Base-by-base conservation (phyloP, 805 yeast genomes). In the Yamadazyma takamatsuzukensis region DNA sequence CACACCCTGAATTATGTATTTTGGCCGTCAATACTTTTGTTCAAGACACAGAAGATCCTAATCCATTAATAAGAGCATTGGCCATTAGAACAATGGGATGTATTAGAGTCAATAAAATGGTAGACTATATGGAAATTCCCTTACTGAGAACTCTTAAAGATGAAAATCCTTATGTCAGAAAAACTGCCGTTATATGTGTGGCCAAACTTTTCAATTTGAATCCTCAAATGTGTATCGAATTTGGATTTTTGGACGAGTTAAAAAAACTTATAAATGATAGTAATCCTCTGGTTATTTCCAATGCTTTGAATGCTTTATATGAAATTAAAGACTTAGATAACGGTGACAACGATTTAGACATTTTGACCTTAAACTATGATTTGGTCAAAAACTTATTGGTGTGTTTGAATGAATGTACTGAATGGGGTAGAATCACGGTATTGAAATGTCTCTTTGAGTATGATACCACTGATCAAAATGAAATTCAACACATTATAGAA, bases 21-120 rank as follows among this genome's bases (percentile, higher is more conserved):
- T 68, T 93, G 47, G 99, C 97, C 2, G 97, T 93, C 32, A 93
- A 93, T 61, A 93, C 98, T 1, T 93, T 93, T 70, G 96, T 93
- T 16, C 76, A 74, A 56, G 99, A 93, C 61, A 79, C 96, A 2
- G 95, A 86, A 54, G 97, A 93, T 56, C 95, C 96, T 30, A 93
- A 93, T 53, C 99, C 99, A 1, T 71, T 94, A 48, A 89, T 93
- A 16, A 73, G 97, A 34, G 96, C 97, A 1, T 74, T 93, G 61
- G 97, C 99, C 0, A 89, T 93, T 39, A 76, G 98, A 52, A 93
- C 99, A 9, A 93, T 93, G 99, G 97, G 98, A 0, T 90, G 97
- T 64, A 88, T 93, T 31, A 70, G 97, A 27, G 97, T 93, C 13
- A 95, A 85, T 52, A 89, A 84, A 58, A 89, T 93, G 79, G 85